These are phyloP conservation scores for Trichocladium antarcticum DNA, from an alignment of 495 filamentous ascomycete species.

Conservation along the genomic window DNA sequence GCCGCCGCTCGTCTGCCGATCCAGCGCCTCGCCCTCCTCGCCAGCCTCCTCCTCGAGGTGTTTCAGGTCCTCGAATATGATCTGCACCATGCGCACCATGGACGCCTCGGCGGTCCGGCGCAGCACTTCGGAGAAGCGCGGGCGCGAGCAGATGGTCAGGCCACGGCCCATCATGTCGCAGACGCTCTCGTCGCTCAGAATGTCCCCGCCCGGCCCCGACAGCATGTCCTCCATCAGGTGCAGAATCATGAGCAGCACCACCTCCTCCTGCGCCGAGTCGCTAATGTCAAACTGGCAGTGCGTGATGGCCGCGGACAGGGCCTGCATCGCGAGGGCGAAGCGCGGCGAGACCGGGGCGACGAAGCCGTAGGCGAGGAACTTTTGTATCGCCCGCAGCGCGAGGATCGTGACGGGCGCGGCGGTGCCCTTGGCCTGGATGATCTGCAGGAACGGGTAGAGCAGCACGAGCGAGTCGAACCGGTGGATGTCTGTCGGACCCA, in stretches of 20 bases:
- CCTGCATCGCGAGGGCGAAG: slow-evolving; percentile 84
- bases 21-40: slow-evolving; percentile 46
- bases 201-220: slow-evolving; percentile 77
- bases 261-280: slow-evolving; percentile 87
- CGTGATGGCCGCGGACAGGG: slow-evolving; percentile 86
- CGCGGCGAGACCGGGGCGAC: slow-evolving; percentile 72
- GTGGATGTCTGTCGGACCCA: slow-evolving; percentile 54
- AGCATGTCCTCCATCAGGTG: slow-evolving; percentile 98
- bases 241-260: slow-evolving; percentile 83
- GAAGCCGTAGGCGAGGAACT: slow-evolving; percentile 92
- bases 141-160: slow-evolving; percentile 93
- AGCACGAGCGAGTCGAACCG: slow-evolving; percentile 81
- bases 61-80: slow-evolving; percentile 87
- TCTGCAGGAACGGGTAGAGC: slow-evolving; percentile 91
- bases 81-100: slow-evolving; percentile 98
- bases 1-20: slow-evolving; percentile 51
- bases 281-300: slow-evolving; percentile 97
- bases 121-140: slow-evolving; percentile 80
- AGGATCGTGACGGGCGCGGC: slow-evolving; percentile 93
- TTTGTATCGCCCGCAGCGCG: slow-evolving; percentile 88
- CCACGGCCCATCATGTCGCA: slow-evolving; percentile 99
- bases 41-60: slow-evolving; percentile 63
- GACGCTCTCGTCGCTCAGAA: slow-evolving; percentile 91
- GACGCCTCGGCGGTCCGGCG: slow-evolving; percentile 87
- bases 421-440: slow-evolving; percentile 92